phyloP scores from a whole-genome alignment of 495 filamentous ascomycete species.

The Aspergillus bridgeri region DNA sequence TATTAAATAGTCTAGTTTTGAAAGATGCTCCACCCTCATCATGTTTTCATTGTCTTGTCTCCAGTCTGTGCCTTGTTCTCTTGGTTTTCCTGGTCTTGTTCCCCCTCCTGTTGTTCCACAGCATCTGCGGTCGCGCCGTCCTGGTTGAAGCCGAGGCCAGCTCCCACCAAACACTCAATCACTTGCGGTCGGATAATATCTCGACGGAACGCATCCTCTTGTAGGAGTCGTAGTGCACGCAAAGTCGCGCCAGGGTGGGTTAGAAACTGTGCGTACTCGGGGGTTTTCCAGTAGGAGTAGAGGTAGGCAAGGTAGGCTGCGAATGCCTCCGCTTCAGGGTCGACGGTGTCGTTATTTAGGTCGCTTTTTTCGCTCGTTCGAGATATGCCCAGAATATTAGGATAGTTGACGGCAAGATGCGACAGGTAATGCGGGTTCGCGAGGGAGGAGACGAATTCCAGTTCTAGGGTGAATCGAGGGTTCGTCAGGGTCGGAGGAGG shows the following conservation, averaged over 20 bases:
- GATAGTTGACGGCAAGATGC: constrained; percentile 65
- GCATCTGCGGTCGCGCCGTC: constrained; percentile 14
- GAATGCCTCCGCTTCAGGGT: constrained; percentile 60
- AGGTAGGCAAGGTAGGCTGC: constrained; percentile 80
- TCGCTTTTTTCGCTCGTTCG: constrained; percentile 33
- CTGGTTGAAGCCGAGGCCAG: constrained; percentile 43
- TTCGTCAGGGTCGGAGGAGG: constrained; percentile 41
- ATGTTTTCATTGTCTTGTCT: constrained; percentile 22
- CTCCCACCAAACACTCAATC: constrained; percentile 57
- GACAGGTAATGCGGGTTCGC: constrained; percentile 81
- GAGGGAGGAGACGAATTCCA: constrained; percentile 81
- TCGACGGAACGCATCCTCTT: constrained; percentile 76
- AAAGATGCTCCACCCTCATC: constrained; percentile 5
- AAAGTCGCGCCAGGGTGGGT: constrained; percentile 81
- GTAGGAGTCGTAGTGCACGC: constrained; percentile 74
- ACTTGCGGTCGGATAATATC: constrained; percentile 77
- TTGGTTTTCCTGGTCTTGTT: constrained; percentile 21
- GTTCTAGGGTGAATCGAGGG: constrained; percentile 41
- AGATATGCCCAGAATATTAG: constrained; percentile 45
- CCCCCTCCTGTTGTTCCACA: constrained; percentile 24
- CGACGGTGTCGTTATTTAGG: constrained; percentile 42
- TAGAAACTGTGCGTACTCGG: constrained; percentile 79
- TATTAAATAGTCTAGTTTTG: neutral
- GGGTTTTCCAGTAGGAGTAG: constrained; percentile 73
- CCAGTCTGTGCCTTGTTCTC: constrained; percentile 11